Percentiles rank a stretch among this genome's conserved stretches.
phyloP scores from a whole-genome alignment of 345 rosid species.

The Populus davidiana region DNA sequence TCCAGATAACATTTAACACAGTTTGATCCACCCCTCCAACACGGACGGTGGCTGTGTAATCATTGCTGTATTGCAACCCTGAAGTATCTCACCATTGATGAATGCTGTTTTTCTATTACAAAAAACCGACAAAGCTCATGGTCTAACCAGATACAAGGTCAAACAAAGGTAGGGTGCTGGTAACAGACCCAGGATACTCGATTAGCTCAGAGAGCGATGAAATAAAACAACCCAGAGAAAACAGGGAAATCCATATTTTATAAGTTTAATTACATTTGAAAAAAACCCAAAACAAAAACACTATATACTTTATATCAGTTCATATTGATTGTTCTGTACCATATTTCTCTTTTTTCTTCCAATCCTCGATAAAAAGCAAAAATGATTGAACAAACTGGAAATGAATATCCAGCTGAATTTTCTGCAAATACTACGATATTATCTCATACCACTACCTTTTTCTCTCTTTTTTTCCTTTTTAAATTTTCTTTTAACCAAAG shows the following conservation, averaged over 20 bases:
- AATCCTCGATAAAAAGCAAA: background rate
- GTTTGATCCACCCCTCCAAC: too few species aligned
- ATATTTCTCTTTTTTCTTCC: background rate
- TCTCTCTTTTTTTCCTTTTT: background rate
- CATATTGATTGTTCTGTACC: background rate
- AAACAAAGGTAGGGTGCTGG: background rate
- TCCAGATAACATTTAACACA: too few species aligned
- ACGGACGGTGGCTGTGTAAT: too few species aligned
- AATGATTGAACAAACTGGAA: constrained; percentile 1
- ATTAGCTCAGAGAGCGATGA: background rate
- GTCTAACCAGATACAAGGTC: background rate
- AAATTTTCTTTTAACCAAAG: background rate
- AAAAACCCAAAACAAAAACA: background rate
- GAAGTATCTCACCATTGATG: too few species aligned
- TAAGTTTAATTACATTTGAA: background rate
- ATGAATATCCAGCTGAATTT: background rate
- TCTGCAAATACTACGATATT: background rate
- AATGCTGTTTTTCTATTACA: background rate
- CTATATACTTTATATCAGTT: background rate
- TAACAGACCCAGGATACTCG: background rate
- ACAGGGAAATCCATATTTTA: too few species aligned
- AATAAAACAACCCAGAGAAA: background rate
- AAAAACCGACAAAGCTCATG: background rate
- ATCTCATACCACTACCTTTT: background rate
- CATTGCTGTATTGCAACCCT: background rate